A percentile compares a stretch with the other conserved stretches of the same genome.
Conservation (phyloP, 2,329 filamentous ascomycete genomes). For the Monosporascus sp. region DNA sequence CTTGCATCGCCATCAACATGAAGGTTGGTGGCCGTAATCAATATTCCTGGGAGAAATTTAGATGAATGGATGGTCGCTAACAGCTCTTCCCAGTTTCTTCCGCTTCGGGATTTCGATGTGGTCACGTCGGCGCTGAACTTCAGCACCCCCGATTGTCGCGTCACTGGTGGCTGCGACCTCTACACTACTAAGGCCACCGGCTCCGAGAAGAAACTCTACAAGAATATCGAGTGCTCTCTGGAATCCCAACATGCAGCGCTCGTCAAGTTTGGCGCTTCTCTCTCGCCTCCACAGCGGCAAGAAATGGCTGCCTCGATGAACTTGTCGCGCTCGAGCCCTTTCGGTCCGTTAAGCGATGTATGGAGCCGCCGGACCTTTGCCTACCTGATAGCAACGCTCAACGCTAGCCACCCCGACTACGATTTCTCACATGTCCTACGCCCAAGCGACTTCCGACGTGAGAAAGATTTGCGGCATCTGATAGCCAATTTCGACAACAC, state of each 20-base stretch:
- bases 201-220: conserved; percentile 94
- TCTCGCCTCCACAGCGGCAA: conserved; percentile 76
- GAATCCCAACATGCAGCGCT: conserved; percentile 88
- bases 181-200: conserved; percentile 97
- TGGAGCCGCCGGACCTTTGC: conserved; percentile 89
- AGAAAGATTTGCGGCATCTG: conserved; percentile 71
- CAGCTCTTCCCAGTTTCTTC: conserved; percentile 66
- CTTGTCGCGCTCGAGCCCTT: conserved; percentile 82
- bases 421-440: conserved; percentile 92
- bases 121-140: conserved; percentile 93
- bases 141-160: conserved; percentile 85
- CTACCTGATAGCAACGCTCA: conserved; percentile 92
- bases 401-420: conserved; percentile 93
- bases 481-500: conserved; percentile 87
- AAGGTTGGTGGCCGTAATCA: conserved; percentile 16
- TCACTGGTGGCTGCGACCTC: conserved; percentile 89
- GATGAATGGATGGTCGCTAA: neutral
- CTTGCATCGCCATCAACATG: conserved; percentile 15
- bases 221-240: conserved; percentile 85
- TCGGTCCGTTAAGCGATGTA: conserved; percentile 82
- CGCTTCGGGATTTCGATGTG: conserved; percentile 83
- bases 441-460: conserved; percentile 82
- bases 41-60: neutral
- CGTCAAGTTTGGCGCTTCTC: conserved; percentile 75
- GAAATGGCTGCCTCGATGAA: conserved; percentile 64